Conservation (phyloP, 257 asterid species). For the Scutellaria minor region DNA sequence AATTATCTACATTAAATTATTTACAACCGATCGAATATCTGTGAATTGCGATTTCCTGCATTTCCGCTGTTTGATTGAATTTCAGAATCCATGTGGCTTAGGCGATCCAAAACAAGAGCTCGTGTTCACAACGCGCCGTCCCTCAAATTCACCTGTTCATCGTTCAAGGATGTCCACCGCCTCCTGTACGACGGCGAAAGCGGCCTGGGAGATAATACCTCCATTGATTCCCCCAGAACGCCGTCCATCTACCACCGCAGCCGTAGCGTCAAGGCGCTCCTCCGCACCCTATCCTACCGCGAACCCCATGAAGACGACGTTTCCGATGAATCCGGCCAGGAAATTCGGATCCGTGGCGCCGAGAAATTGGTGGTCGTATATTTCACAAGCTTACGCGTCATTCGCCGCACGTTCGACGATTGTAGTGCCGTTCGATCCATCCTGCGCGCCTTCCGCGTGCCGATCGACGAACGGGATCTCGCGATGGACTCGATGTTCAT, state of each 20-base stretch:
- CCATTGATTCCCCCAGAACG: slow-evolving; percentile 33
- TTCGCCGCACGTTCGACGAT: slow-evolving; percentile 86
- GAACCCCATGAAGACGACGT: slow-evolving; percentile 21
- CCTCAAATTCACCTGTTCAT: slow-evolving; percentile 65
- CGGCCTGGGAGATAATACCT: slow-evolving; percentile 18
- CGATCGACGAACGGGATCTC: slow-evolving; percentile 87
- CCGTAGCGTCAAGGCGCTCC: slow-evolving; percentile 58
- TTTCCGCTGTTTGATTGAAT: slow-evolving; percentile 29
- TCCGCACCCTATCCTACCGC: slow-evolving; percentile 58
- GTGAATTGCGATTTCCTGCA: slow-evolving; percentile 20
- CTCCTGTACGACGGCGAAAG: slow-evolving; percentile 55
- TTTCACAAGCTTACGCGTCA: slow-evolving; percentile 83
- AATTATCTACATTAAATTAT: neutral
- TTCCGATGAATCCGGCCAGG: slow-evolving; percentile 34
- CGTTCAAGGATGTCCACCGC: slow-evolving; percentile 80
- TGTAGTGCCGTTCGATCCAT: slow-evolving; percentile 75
- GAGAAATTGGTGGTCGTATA: slow-evolving; percentile 73
- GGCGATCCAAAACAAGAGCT: slow-evolving; percentile 64
- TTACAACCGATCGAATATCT: neutral
- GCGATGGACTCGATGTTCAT: slow-evolving; percentile 77
- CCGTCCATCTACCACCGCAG: slow-evolving; percentile 76
- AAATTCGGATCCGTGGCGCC: slow-evolving; percentile 65
- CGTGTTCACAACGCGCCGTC: slow-evolving; percentile 49
- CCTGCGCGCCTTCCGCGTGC: slow-evolving; percentile 68
- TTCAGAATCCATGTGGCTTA: slow-evolving; percentile 75